Evolutionary conservation across 768 basidiomycete species (phyloP).

Genomic region (Leccinum variicolor): DNA sequence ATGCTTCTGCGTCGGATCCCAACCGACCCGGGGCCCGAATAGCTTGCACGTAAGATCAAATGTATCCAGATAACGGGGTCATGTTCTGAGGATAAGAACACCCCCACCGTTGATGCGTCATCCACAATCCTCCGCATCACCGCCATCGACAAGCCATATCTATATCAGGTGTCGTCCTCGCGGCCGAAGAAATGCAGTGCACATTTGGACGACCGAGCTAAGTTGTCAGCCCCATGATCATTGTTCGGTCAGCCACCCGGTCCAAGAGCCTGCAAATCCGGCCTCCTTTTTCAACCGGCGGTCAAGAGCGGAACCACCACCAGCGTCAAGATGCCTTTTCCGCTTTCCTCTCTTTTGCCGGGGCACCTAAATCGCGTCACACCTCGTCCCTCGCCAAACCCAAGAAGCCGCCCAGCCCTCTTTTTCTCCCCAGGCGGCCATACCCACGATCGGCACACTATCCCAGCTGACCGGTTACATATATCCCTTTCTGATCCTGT

Average conservation of each 20-base stretch:
- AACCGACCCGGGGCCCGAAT: not conserved
- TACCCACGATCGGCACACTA: constrained; percentile 6
- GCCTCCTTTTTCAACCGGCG: not conserved
- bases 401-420: not conserved
- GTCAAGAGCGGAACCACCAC: constrained; percentile 2
- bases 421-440: constrained; percentile 15
- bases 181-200: not conserved
- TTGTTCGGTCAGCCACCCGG: constrained; percentile 6
- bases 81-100: not conserved
- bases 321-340: constrained; percentile 12
- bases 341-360: constrained; percentile 3
- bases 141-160: not conserved
- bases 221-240: constrained; percentile 11
- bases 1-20: not conserved
- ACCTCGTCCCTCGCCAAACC: not conserved
- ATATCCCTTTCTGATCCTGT: constrained; percentile 24
- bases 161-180: not conserved
- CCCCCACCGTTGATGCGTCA: not conserved
- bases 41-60: not conserved
- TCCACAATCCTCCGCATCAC: not conserved
- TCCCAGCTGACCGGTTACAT: constrained; percentile 14
- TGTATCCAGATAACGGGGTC: not conserved
- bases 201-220: not conserved
- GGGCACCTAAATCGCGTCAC: not conserved
- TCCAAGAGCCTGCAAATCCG: not conserved